Evolutionary conservation across 169 alveolate species (phyloP), one percentile per base, ranked within the genome.

Genomic region (Cryptosporidium sp.): DNA sequence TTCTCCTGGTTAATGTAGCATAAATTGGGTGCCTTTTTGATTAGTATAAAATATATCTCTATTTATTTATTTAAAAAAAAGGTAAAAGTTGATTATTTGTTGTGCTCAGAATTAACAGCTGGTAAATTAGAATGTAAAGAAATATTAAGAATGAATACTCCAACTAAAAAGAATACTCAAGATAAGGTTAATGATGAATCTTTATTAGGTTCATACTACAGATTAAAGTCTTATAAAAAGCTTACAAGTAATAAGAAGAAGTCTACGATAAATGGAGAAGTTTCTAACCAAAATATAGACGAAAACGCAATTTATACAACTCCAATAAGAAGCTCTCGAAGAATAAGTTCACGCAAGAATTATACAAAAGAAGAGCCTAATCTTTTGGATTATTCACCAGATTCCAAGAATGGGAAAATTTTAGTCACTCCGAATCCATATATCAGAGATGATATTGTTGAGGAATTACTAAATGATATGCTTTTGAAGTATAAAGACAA

Each of bases 371-470:
- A 35, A 39, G 75, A 65, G 67, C 42, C 51, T 14, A 12, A 51
- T 48, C 16, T 31, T 23, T 35, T 73, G 42, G 86, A 73, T 3
- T 8, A 39, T 26, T 16, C 69, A 7, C 33, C 86, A 18, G 23
- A 33, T 10, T 12, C 26, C 6, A 18, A 33, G 56, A 60, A 33
- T 37, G 39, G 14, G 21, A 44, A 31, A n/a, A 29, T 75, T 37
- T 37, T 75, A 21, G 26, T 75, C 26, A 80, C 89, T 35, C 89
- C 89, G 5, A 80, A 80, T 56, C 89, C 89, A 23, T 80, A 62
- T 48, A 80, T 80, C 8, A 26, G 56, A 9, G 68, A 51, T n/a
- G 75, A 80, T 14, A 31, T 62, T 29, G 48, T 65, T 65, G 51
- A 80, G 23, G 80, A 80, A 3, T 37, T 80, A 5, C 68, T 80